Evolutionary conservation across 371 early-diverging fungal species (phyloP), one percentile per base, ranked within the genome.

Genomic region (Syncephalastrum sp.): DNA sequence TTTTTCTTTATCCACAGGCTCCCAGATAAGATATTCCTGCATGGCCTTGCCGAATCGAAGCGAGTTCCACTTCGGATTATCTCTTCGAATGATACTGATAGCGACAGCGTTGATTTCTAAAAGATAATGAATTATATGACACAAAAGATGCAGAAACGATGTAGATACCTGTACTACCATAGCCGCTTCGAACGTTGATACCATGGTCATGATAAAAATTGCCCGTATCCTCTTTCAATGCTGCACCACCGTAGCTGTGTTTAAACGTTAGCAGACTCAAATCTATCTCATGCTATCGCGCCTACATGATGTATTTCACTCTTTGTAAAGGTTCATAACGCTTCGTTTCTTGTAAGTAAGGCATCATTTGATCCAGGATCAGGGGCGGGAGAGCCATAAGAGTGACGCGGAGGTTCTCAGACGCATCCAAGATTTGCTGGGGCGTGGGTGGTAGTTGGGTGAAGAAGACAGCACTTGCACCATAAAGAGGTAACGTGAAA

Each of bases 131-230:
- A 5, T 24, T 10, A 12, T 5, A 27, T 47, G 38, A 38, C 5
- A 0, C 3, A 15, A 19, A 14, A 21, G 0, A 13, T 13, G 29
- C 16, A 48, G 15, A 33, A 21, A 7, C 6, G 10, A 3, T 1
- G 25, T 10, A 27, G 13, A 5, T 50, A 58, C 64, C 64, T 51
- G 64, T 64, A 10, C 59, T 56, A 15, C 64, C 64, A 33, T 64
- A 64, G 4, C 21, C 50, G 38, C 42, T 47, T n/a, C 51, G 47
- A 5, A 64, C 29, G 16, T 59, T 56, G 43, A 64, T 51, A 1
- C 44, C 44, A n/a, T 52, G 29, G 1, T 55, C 41, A 29, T 45
- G 14, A 15, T 49, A 55, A 29, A 45, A 50, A 41, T 55, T 23
- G 12, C 63, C 63, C 4, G 44, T 52, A 19, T 45, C 50, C 1